Conservation (phyloP, 2,329 filamentous ascomycete species). For the Fusarium oxysporum region DNA sequence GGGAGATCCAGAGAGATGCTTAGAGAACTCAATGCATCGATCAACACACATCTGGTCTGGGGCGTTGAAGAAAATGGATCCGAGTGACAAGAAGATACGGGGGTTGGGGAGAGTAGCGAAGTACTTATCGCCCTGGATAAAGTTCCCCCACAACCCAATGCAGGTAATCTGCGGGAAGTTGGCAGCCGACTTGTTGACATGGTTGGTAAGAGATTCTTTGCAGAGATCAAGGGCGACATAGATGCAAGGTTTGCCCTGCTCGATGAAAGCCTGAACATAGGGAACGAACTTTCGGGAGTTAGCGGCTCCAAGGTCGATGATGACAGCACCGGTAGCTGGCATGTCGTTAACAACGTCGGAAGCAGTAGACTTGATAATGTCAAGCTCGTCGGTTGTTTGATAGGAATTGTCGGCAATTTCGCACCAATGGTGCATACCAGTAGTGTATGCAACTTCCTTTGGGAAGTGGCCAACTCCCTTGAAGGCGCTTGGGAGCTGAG, state of each 20-base stretch:
- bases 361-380: constrained; percentile 35
- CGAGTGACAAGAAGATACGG: constrained; percentile 33
- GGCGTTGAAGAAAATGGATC: constrained; percentile 36
- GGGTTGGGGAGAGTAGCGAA: constrained; percentile 3
- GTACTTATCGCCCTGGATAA: constrained; percentile 33
- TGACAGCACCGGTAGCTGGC: constrained; percentile 6
- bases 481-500: constrained; percentile 25
- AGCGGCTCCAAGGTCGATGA: constrained; percentile 37
- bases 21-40: constrained; percentile 17
- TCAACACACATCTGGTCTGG: constrained; percentile 29
- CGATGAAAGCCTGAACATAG: constrained; percentile 28
- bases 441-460: constrained; percentile 42
- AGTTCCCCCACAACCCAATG: constrained; percentile 37
- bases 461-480: constrained; percentile 28
- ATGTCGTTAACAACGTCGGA: constrained; percentile 15
- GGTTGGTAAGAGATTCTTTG: neutral
- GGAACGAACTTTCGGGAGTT: constrained; percentile 40
- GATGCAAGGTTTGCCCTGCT: constrained; percentile 24
- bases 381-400: constrained; percentile 30
- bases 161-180: constrained; percentile 17
- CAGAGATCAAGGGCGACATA: constrained; percentile 37
- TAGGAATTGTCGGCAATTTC: constrained; percentile 31
- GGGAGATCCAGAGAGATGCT: neutral
- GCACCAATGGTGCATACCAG: constrained; percentile 36
- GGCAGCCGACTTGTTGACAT: constrained; percentile 25